Base-by-base conservation (phyloP, 2,329 filamentous ascomycete species). In the Blastomyces gilchristii region DNA sequence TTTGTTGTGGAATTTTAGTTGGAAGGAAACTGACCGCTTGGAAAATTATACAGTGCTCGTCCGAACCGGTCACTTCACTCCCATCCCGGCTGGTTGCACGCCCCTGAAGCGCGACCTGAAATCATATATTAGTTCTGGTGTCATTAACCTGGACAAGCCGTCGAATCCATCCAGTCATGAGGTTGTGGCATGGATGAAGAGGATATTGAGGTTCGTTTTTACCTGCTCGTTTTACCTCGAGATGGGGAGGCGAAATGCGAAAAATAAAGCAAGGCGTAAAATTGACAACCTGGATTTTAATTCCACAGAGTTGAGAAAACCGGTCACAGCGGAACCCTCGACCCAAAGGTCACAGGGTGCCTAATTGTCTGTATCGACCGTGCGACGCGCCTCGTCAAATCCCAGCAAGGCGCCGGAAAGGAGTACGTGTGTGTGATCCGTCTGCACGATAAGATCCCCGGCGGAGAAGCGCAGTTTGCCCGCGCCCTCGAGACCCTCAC, bases 171-270 rank as follows among this genome's bases (percentile, higher is more conserved):
- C 92, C 69, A 94, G 89, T 73, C 94, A 99, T 84, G 94, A 99
- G 83, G 94, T 99, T 69, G 94, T 99, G 74, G 93, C 94, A 69
- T 99, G 94, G 94, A 89, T 97, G 71, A 99, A 99, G 87, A 88
- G 93, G 71, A 97, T 97, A 72, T 83, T 99, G 63, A 87, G 89
- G 88, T 91, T 85, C 68, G 79, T 58, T 60, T 58, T 56, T n/a
- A 31, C 43, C n/a, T 7, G 9, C 9, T 9, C 14, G 18, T 25
- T 43, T 61, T 28, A 2, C 41, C 56, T 16, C 12, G 37, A 25
- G 34, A 43, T 47, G 57, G 45, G 64, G 63, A 68, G 45, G n/a
- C 5, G 18, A 41, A n/a, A 25, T 6, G 7, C 22, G 47, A 34
- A 9, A 9, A 39, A 14, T n/a, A 37, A n/a, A 37, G n/a, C 14